Percentiles rank a stretch among this genome's conserved stretches.
phyloP scores from a whole-genome alignment of 176 grass and related monocot species.

The Oryza meridionalis region DNA sequence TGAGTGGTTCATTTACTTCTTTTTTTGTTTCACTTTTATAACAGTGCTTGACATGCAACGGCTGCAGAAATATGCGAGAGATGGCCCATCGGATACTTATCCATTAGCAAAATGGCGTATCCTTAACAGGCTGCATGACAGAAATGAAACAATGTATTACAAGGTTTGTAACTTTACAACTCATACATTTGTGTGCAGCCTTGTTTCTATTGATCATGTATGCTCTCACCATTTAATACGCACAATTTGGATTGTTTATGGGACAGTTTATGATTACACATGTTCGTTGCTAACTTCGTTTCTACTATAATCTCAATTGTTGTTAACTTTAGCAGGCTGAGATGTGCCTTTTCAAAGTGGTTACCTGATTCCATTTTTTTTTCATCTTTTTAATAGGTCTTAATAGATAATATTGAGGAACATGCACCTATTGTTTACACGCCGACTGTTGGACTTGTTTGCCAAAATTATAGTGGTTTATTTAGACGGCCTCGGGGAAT shows the following conservation, averaged over 20 bases:
- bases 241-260: neutral
- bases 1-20: neutral
- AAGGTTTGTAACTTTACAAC: constrained; percentile 59
- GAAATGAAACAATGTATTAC: constrained; percentile 99
- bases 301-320: neutral
- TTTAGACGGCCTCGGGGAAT: constrained; percentile 89
- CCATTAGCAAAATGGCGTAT: constrained; percentile 96
- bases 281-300: constrained; percentile 13
- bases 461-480: constrained; percentile 98
- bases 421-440: constrained; percentile 98
- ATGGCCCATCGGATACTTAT: constrained; percentile 84
- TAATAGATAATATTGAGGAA: constrained; percentile 91
- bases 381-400: constrained; percentile 58
- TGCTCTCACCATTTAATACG: neutral
- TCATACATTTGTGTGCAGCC: constrained; percentile 1
- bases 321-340: neutral
- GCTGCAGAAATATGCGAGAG: constrained; percentile 67
- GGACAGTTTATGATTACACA: neutral
- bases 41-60: constrained; percentile 88
- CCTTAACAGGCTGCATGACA: constrained; percentile 93
- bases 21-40: constrained; percentile 32
- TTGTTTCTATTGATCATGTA: constrained; percentile 23
- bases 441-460: constrained; percentile 90
- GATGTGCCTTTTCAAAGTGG: constrained; percentile 1
- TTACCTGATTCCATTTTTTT: constrained; percentile 31